Conservation (phyloP, 2,329 filamentous ascomycete genomes). For the Aspergillus oerlinghausenensis region DNA sequence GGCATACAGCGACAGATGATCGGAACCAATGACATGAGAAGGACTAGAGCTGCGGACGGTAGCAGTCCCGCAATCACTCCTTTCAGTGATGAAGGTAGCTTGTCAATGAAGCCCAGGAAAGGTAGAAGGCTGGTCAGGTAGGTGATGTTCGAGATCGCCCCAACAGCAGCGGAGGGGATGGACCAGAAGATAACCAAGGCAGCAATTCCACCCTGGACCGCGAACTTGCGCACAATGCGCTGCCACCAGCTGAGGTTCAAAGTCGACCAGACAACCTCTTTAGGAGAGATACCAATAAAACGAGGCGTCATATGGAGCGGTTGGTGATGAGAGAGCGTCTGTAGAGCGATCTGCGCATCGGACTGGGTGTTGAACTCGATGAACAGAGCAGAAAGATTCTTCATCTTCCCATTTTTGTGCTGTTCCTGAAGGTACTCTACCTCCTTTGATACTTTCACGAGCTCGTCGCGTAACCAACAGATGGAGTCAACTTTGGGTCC, state of each 20-base stretch:
- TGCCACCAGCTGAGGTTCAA: constrained; percentile 81
- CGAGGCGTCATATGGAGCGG: constrained; percentile 84
- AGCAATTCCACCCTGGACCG: constrained; percentile 64
- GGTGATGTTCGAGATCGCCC: constrained; percentile 78
- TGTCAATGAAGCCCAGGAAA: constrained; percentile 70
- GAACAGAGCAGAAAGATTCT: constrained; percentile 72
- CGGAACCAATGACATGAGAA: constrained; percentile 83
- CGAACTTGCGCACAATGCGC: constrained; percentile 65
- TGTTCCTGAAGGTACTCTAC: constrained; percentile 62
- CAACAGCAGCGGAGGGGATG: constrained; percentile 71
- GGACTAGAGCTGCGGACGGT: constrained; percentile 70
- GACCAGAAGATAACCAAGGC: constrained; percentile 85
- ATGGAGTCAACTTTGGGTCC: constrained; percentile 89
- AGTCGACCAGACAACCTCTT: constrained; percentile 85
- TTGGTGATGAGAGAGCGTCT: constrained; percentile 78
- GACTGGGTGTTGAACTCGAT: constrained; percentile 81
- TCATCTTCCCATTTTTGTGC: constrained; percentile 60
- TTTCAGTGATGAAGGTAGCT: constrained; percentile 65
- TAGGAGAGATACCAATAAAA: constrained; percentile 74
- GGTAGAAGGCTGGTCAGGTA: constrained; percentile 51
- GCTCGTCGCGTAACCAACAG: constrained; percentile 71
- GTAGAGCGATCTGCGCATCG: constrained; percentile 79
- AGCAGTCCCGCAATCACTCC: constrained; percentile 81
- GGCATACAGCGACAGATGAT: constrained; percentile 69
- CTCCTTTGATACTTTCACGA: constrained; percentile 66